phyloP scores from a whole-genome alignment of 495 filamentous ascomycete genomes.

The Annulohypoxylon maeteangense region DNA sequence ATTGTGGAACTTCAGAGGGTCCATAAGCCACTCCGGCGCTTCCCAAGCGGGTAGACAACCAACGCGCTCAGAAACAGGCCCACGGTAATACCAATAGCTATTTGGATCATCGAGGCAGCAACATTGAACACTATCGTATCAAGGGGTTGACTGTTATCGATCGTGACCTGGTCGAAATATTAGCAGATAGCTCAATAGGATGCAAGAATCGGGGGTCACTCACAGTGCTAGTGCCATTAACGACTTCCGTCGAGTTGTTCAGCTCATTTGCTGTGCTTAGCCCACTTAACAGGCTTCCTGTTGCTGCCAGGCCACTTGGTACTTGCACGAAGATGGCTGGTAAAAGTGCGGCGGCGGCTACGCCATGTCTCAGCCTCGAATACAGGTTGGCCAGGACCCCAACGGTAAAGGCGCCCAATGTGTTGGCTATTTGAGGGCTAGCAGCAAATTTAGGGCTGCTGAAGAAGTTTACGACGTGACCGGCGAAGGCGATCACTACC shows the following conservation, averaged over 20 bases:
- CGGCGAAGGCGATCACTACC: slow-evolving; percentile 81
- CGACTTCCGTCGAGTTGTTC: slow-evolving; percentile 52
- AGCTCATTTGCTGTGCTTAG: slow-evolving; percentile 86
- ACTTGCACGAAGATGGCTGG: slow-evolving; percentile 97
- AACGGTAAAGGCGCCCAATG: slow-evolving; percentile 85
- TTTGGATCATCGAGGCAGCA: slow-evolving; percentile 86
- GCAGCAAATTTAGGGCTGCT: slow-evolving; percentile 74
- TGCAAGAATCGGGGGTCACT: slow-evolving; percentile 1
- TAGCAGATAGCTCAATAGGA: neutral
- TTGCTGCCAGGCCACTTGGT: slow-evolving; percentile 86
- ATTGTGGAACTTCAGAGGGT: slow-evolving; percentile 69
- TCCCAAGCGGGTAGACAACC: slow-evolving; percentile 90
- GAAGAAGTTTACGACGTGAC: slow-evolving; percentile 91
- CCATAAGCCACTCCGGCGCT: slow-evolving; percentile 88
- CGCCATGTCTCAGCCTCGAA: slow-evolving; percentile 80
- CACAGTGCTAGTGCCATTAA: slow-evolving; percentile 44
- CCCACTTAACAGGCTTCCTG: slow-evolving; percentile 84
- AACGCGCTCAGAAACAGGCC: slow-evolving; percentile 88
- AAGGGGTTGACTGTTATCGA: slow-evolving; percentile 46
- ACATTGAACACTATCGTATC: slow-evolving; percentile 84
- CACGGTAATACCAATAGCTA: slow-evolving; percentile 93
- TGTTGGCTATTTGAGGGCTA: slow-evolving; percentile 85
- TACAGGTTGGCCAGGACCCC: slow-evolving; percentile 90
- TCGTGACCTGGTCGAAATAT: slow-evolving; percentile 25
- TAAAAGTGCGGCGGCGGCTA: slow-evolving; percentile 88